Base-by-base conservation (phyloP, 345 rosid species). In the Salix suchowensis region DNA sequence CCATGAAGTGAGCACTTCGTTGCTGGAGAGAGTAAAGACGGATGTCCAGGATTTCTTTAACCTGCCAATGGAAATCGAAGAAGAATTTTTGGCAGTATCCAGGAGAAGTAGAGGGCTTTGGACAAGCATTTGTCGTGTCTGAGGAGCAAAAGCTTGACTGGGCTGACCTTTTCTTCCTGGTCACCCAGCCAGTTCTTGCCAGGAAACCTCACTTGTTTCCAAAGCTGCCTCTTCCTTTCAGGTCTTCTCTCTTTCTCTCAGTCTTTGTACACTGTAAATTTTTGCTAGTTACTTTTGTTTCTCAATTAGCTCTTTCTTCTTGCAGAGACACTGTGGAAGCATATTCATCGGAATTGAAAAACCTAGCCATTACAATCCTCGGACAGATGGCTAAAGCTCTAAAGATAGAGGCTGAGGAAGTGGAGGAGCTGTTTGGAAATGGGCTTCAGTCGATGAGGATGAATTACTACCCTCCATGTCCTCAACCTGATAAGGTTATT, bases 401-500 rank as follows among this genome's bases (percentile, higher is more conserved):
- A 12, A 40, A 74, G 13, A 79, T 79, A 65, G 82, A 76, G 13
- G 58, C 34, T 3, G 64, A 65, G n/a, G 85, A 83, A 58, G 74
- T 83, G 52, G 70, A 2, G 18, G 70, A 70, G 30, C 9, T 79
- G 1, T 82, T 82, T 55, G 82, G 76, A 54, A 69, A 65, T n/a
- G 85, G 82, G 4, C 37, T 23, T 39, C 85, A 79, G 24, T 0
- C 73, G 13, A 42, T 79, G 60, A 79, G 85, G 34, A 73, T 79
- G 80, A 82, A 82, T 16, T 82, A 79, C 36, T 79, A 82, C 71
- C 82, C 85, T 26, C 85, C 85, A 21, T 82, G 85, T 28, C 85
- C 82, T 19, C 80, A 82, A 14, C 82, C 82, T 1, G 77, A 79
- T 6, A 28, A 67, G 30, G 85, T 76, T 36, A 82, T 82, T 40